Base-by-base conservation (phyloP, 768 basidiomycete genomes). In the Mycena vitilis region DNA sequence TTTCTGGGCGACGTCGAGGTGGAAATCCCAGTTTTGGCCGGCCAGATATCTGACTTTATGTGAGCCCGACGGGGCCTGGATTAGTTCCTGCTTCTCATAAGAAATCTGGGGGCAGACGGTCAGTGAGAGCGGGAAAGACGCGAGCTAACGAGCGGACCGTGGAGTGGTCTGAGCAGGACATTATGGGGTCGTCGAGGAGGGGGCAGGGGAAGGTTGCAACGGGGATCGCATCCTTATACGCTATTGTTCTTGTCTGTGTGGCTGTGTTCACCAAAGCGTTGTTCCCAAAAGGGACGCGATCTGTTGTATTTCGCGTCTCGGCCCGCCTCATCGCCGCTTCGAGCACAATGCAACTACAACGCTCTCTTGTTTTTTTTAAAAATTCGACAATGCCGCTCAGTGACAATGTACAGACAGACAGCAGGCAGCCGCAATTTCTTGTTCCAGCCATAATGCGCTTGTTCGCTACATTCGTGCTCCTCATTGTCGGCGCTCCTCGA, bases 21-120 rank as follows among this genome's bases (percentile, higher is more conserved):
- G 75, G 73, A 89, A 91, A 74, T 94, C 92, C 87, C 90, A 92
- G 66, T 87, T 85, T 18, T 87, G 83, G 47, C 85, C 81, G 34
- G 84, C 81, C 30, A 83, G 82, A 72, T 91, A 93, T 78, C 88
- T 90, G 48, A 93, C 83, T 79, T 89, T 89, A 70, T 88, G 86
- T 1, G 84, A 86, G 61, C 90, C 90, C 4, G 82, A 77, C 38
- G 81, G 77, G 12, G 63, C 75, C 44, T 78, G 72, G 51, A 74
- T 57, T 30, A 73, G 62, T 11, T 55, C 42, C 20, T 64, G 60
- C 65, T 73, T 68, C 30, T 71, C 61, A 45, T 63, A 56, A 68
- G 64, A 68, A 57, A 54, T 51, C 71, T 65, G 61, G 36, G 34
- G 37, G 54, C 18, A 63, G 56, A 36, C 30, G 45, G 53, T 37